phyloP scores from a whole-genome alignment of 768 basidiomycete species.

The Trametes sanguinea region DNA sequence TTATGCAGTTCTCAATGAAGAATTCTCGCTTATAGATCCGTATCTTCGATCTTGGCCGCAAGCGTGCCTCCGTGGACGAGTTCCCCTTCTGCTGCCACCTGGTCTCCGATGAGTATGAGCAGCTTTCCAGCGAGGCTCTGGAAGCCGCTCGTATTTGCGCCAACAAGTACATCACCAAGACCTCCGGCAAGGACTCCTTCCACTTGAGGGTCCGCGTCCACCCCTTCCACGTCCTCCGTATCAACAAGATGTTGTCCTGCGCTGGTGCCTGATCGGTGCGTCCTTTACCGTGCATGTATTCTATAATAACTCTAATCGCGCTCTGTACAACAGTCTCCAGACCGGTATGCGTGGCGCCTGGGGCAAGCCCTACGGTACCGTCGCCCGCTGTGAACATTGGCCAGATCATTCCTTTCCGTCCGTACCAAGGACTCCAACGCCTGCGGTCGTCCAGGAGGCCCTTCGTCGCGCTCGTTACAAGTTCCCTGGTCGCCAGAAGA shows the following conservation, averaged over 20 bases:
- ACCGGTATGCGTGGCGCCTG: constrained; percentile 99
- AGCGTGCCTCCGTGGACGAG: constrained; percentile 95
- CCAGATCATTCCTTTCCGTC: constrained; percentile 91
- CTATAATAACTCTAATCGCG: background rate
- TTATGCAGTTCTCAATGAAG: background rate
- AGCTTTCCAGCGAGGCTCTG: constrained; percentile 91
- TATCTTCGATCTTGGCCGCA: constrained; percentile 94
- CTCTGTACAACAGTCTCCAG: constrained; percentile 58
- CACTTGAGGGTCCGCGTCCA: constrained; percentile 96
- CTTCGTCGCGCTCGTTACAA: constrained; percentile 98
- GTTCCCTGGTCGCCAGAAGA: constrained; percentile 99
- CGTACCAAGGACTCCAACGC: constrained; percentile 89
- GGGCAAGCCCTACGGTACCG: constrained; percentile 98
- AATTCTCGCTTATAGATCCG: constrained; percentile 65
- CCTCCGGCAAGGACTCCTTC: constrained; percentile 98
- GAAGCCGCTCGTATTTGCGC: constrained; percentile 99
- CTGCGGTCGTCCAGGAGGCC: constrained; percentile 91
- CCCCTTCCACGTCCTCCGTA: constrained; percentile 98
- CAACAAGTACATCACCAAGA: constrained; percentile 99
- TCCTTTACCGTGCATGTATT: background rate
- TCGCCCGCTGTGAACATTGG: constrained; percentile 97
- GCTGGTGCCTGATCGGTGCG: constrained; percentile 96
- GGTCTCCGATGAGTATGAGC: constrained; percentile 98
- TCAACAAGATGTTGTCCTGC: constrained; percentile 99
- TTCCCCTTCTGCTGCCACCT: constrained; percentile 97